Conservation (phyloP, 129 eudicot genomes). For the Heracleum sosnowskyi region DNA sequence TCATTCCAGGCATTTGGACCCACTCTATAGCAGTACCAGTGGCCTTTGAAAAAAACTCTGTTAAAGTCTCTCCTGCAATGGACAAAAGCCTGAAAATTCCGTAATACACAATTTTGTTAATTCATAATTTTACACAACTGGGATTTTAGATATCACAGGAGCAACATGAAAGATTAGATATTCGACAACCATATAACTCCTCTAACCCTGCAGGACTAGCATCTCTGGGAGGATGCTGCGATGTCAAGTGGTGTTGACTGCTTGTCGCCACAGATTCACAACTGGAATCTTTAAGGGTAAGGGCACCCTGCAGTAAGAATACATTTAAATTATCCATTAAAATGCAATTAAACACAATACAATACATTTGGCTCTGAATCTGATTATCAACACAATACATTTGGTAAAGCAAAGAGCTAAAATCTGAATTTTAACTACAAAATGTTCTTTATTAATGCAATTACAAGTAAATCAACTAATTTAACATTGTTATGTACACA, state of each 20-base stretch:
- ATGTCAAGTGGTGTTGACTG: slow-evolving; percentile 40
- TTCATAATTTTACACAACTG: slow-evolving; percentile 9
- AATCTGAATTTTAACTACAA: background rate
- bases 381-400: background rate
- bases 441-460: background rate
- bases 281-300: slow-evolving; percentile 41
- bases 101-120: slow-evolving; percentile 25
- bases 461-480: background rate
- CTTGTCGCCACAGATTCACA: slow-evolving; percentile 54
- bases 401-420: background rate
- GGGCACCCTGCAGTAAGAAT: slow-evolving; percentile 23
- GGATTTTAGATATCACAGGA: too few species aligned
- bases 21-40: slow-evolving; percentile 99
- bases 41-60: slow-evolving; percentile 98
- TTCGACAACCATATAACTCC: slow-evolving; percentile 15
- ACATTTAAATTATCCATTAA: background rate
- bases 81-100: slow-evolving; percentile 84
- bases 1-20: slow-evolving; percentile 99
- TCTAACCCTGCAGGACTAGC: slow-evolving; percentile 63
- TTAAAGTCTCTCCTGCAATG: slow-evolving; percentile 93
- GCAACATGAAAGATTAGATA: slow-evolving; percentile 24
- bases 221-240: slow-evolving; percentile 52
- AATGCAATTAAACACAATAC: background rate
- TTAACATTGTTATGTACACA: background rate
- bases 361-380: slow-evolving; percentile 26